Evolutionary conservation across 2,329 filamentous ascomycete species (phyloP), one percentile per base, ranked within the genome.

Genomic region (Alternaria conjuncta): DNA sequence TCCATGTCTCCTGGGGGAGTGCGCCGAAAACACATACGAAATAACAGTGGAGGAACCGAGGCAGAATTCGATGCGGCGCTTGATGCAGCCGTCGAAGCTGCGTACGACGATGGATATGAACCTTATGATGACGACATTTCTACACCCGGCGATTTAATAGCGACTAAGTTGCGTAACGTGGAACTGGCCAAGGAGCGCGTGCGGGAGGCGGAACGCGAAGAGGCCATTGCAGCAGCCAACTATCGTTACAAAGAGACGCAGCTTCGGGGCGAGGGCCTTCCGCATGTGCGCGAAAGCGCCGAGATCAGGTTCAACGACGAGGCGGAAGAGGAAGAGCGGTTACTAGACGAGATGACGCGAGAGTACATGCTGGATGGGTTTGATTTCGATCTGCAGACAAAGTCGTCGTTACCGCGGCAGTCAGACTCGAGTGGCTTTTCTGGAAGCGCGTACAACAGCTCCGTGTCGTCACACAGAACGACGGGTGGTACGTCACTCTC

Each of bases 61-160:
- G 91, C 92, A 7, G 94, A 97, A 75, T 97, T 98, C 69, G 94
- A 97, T 80, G 94, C 93, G 9, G 96, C 96, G 5, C 85, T 98
- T 46, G 95, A 98, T 81, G 95, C 94, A 23, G 96, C 96, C 13
- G 94, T 98, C 9, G 96, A 98, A 79, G 95, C 95, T 55, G 96
- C 95, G 6, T 99, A 98, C 78, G 92, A 97, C 77, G 94, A 97
- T 66, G 92, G 92, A 1, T 92, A 93, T 67, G 94, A 97, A 75
- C 92, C 92, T 5, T 88, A 87, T 78, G 82, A 83, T 23, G 80
- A 84, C 26, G 21, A 83, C 63, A 67, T 72, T 23, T 67, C 59
- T n/a, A 49, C 55, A 13, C 51, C 76, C 25, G 69, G 73, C 13
- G 76, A 80, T 61, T 66, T 75, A 72, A 66, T 75, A 69, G 64